Percentiles rank a stretch among this genome's conserved stretches.
phyloP scores from a whole-genome alignment of 352 stramenopile genomes.

The Phytophthora litchii region DNA sequence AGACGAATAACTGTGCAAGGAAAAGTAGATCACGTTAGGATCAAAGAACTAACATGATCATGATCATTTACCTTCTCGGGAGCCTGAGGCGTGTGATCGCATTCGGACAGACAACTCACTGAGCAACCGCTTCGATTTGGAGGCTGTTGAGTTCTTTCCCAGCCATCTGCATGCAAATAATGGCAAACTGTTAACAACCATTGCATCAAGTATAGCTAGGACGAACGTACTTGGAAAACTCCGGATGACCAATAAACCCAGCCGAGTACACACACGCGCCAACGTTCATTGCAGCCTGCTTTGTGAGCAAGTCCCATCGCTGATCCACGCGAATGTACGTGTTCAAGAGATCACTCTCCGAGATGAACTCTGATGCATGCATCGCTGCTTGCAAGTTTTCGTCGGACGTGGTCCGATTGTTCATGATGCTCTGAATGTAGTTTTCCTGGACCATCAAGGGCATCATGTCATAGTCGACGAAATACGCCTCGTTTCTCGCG shows the following conservation, averaged over 20 bases:
- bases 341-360: conserved; percentile 83
- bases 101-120: conserved; percentile 97
- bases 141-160: conserved; percentile 96
- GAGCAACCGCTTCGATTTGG: conserved; percentile 95
- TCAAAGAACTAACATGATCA: background rate
- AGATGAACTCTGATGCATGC: conserved; percentile 92
- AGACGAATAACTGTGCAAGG: conserved; percentile 74
- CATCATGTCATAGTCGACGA: conserved; percentile 98
- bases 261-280: conserved; percentile 80
- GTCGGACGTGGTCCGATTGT: conserved; percentile 63
- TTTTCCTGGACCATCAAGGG: conserved; percentile 96
- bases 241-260: conserved; percentile 88
- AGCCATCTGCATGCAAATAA: conserved; percentile 90
- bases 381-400: conserved; percentile 86
- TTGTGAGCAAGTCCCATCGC: conserved; percentile 96
- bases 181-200: conserved; percentile 24
- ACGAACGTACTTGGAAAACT: conserved; percentile 86
- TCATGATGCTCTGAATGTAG: conserved; percentile 87
- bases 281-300: conserved; percentile 91
- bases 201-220: background rate
- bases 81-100: conserved; percentile 83
- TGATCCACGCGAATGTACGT: conserved; percentile 82
- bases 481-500: conserved; percentile 96
- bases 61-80: conserved; percentile 65
- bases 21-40: background rate